These are phyloP conservation scores for Fusarium burgessii DNA, from an alignment of 2,329 filamentous ascomycete genomes.

Conservation along the genomic window DNA sequence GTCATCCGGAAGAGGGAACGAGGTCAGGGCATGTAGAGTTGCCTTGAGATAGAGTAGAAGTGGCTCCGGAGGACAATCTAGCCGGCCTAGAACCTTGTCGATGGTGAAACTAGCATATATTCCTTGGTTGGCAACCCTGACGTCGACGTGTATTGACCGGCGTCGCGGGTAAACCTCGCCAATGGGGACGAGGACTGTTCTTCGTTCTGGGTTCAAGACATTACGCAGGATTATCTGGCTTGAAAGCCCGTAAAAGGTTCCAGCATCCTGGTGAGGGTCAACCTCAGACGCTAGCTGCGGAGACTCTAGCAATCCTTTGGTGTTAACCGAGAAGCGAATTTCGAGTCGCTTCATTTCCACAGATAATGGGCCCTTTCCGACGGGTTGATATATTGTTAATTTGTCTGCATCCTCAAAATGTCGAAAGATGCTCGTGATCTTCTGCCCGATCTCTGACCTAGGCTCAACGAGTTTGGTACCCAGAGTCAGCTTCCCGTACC, in stretches of 20 bases:
- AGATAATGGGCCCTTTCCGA: slow-evolving; percentile 42
- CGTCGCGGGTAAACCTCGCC: slow-evolving; percentile 52
- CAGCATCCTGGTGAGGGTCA: slow-evolving; percentile 68
- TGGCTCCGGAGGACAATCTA: slow-evolving; percentile 69
- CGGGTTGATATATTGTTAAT: slow-evolving; percentile 55
- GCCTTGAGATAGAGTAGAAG: slow-evolving; percentile 67
- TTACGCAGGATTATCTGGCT: slow-evolving; percentile 46
- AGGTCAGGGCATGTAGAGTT: slow-evolving; percentile 70
- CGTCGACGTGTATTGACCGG: slow-evolving; percentile 56
- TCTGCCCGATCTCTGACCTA: slow-evolving; percentile 45
- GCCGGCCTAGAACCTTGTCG: slow-evolving; percentile 64
- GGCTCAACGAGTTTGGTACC: slow-evolving; percentile 60
- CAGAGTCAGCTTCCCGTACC: no score
- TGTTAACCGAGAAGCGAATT: slow-evolving; percentile 65
- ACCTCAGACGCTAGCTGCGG: slow-evolving; percentile 63
- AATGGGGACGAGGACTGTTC: slow-evolving; percentile 67
- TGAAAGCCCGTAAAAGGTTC: slow-evolving; percentile 51
- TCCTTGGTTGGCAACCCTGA: slow-evolving; percentile 48
- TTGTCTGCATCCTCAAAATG: slow-evolving; percentile 49
- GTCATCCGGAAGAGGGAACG: slow-evolving; percentile 66
- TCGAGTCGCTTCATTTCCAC: slow-evolving; percentile 66
- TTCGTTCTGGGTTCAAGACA: slow-evolving; percentile 51
- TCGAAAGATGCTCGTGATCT: slow-evolving; percentile 59
- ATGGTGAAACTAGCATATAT: slow-evolving; percentile 64
- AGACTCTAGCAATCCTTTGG: slow-evolving; percentile 57